A percentile compares a stretch with the other conserved stretches of the same genome.
phyloP scores from a whole-genome alignment of 192 early-diverging fungal genomes.

The Backusella tarrabulga region DNA sequence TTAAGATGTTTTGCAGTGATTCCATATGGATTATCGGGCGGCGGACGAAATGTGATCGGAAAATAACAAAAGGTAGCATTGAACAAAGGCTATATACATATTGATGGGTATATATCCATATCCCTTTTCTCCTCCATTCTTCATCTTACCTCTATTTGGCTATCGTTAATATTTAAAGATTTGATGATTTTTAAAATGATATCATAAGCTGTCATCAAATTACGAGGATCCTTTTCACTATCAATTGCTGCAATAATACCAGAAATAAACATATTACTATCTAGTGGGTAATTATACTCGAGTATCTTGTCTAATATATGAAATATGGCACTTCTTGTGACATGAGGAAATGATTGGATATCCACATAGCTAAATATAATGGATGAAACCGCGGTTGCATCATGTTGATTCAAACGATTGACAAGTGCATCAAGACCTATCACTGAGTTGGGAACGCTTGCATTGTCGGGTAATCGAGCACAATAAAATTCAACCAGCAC shows the following conservation, averaged over 20 bases:
- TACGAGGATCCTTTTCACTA: conserved; percentile 98
- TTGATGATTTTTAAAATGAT: conserved; percentile 67
- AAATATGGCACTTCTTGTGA: conserved; percentile 72
- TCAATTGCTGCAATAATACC: conserved; percentile 89
- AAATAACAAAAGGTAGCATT: conserved; percentile 99
- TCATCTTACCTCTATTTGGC: conserved; percentile 59
- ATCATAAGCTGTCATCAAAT: conserved; percentile 85
- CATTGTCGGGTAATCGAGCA: conserved; percentile 65
- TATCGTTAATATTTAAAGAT: conserved; percentile 73
- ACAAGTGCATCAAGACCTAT: conserved; percentile 60
- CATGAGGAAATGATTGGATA: conserved; percentile 89
- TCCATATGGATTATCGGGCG: conserved; percentile 91
- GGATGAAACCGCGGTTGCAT: conserved; percentile 49
- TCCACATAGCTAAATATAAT: conserved; percentile 76
- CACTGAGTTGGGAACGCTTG: conserved; percentile 65
- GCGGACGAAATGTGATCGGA: conserved; percentile 97
- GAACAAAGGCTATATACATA: conserved; percentile 72
- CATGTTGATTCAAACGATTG: conserved; percentile 49
- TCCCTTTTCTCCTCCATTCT: neutral
- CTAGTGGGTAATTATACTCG: conserved; percentile 50
- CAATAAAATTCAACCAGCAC: conserved; percentile 72
- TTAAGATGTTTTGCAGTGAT: conserved; percentile 94
- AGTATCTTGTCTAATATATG: conserved; percentile 70
- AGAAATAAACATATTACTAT: conserved; percentile 70
- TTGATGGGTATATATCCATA: conserved; percentile 6